Base-by-base conservation (phyloP, 768 basidiomycete genomes). In the Ramaria sp. region DNA sequence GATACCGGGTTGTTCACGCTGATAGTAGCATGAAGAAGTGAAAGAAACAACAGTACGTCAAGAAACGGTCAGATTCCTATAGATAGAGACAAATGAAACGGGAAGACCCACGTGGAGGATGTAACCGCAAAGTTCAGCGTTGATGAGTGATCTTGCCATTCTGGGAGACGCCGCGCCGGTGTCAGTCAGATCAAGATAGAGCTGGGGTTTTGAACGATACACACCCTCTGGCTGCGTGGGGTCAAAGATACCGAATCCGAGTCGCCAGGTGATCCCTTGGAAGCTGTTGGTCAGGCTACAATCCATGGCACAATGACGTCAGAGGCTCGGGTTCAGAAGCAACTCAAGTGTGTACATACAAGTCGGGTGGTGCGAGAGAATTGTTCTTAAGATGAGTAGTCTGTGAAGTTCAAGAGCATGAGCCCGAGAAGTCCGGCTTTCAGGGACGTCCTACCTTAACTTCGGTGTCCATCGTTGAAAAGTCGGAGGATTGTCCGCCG, bases 201-300 rank as follows among this genome's bases (percentile, higher is more conserved):
- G 27, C 27, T 27, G 27, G 2, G 27, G 27, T 19, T 42, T 20
- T 46, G 17, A 19, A 53, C 3, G 24, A 10, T 9, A 58, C 70
- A 42, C 59, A 80, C 81, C 80, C 74, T 83, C 82, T 3, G 81
- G 81, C 65, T 76, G 67, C 15, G 66, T 62, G 5, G 78, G 71
- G 60, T 80, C 68, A 48, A 78, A 68, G 38, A 83, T 69, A 3
- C 81, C 81, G 63, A 80, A 82, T 3, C 74, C 81, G n/a, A 83
- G 71, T 57, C 82, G 69, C 80, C 80, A 84, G 31, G 82, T 82
- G 45, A 83, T 77, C 27, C 81, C 81, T 66, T 79, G 78, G n/a
- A 80, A 67, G 57, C 76, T 77, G 63, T 80, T 80, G 17, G 76
- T 77, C 60, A 76, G 56, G 60, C 79, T 80, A 54, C 57, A 24